These are phyloP conservation scores for Lycium barbarum DNA, from an alignment of 257 asterid species.

Conservation along the genomic window DNA sequence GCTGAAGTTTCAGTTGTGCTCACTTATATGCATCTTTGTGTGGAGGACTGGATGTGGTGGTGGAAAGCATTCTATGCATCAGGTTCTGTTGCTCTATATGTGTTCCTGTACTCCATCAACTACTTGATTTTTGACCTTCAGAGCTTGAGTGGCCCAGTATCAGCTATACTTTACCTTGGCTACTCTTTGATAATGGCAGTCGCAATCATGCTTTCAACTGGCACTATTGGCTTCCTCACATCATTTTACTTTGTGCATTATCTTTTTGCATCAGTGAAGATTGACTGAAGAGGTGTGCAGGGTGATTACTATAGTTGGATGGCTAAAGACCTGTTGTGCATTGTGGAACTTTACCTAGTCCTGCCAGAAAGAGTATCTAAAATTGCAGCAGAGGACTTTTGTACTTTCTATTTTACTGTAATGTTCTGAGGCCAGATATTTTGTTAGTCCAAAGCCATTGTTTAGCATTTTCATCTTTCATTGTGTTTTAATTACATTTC, in stretches of 20 bases:
- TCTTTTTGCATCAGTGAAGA: constrained; percentile 89
- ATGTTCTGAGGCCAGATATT: constrained; percentile 41
- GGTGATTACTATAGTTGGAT: constrained; percentile 16
- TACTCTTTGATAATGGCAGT: constrained; percentile 80
- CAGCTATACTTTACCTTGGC: constrained; percentile 77
- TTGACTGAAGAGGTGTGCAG: constrained; percentile 56
- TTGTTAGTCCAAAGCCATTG: constrained; percentile 44
- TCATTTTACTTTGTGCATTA: constrained; percentile 85
- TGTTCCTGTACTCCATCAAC: constrained; percentile 79
- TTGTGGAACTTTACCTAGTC: constrained; percentile 28
- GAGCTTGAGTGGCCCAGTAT: constrained; percentile 85
- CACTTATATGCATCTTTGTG: constrained; percentile 90
- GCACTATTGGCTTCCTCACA: constrained; percentile 81
- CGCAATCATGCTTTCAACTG: constrained; percentile 82
- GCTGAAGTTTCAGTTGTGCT: constrained; percentile 87
- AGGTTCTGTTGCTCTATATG: constrained; percentile 80
- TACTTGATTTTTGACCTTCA: constrained; percentile 83
- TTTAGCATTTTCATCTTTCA: constrained; percentile 41
- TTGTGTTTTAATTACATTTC: constrained; percentile 9
- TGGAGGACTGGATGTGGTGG: constrained; percentile 99
- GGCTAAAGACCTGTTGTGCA: constrained; percentile 31
- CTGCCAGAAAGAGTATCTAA: constrained; percentile 31
- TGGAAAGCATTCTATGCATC: constrained; percentile 91
- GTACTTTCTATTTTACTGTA: constrained; percentile 22
- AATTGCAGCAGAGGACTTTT: constrained; percentile 34